A percentile compares a stretch with the other conserved stretches of the same genome.
Conservation (phyloP, 768 basidiomycete genomes). For the Candolleomyces aberdarensis region DNA sequence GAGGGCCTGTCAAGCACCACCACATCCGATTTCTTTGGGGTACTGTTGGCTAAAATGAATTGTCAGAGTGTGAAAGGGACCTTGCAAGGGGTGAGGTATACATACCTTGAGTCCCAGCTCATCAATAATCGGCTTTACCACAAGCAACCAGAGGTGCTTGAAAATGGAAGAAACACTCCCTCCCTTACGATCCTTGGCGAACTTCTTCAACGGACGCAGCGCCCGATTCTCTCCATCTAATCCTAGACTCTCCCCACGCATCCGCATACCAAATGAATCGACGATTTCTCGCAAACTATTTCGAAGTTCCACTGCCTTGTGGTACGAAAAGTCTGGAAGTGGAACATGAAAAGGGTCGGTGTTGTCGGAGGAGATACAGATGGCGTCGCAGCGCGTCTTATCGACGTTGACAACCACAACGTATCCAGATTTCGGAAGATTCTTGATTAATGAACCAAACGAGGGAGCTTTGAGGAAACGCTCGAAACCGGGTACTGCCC, state of each 20-base stretch:
- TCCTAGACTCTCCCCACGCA: no score
- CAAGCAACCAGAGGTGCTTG: not conserved
- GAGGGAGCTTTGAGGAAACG: slow-evolving; percentile 17
- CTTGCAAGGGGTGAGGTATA: no score
- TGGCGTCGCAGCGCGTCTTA: slow-evolving; percentile 5
- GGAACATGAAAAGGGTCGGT: not conserved
- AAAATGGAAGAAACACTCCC: not conserved
- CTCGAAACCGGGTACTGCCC: not conserved
- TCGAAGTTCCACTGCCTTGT: not conserved
- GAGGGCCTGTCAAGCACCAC: slow-evolving; percentile 7
- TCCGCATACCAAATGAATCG: no score
- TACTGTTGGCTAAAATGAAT: not conserved
- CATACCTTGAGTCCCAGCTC: not conserved
- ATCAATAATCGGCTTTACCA: slow-evolving; percentile 1
- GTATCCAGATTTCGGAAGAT: not conserved
- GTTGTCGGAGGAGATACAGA: slow-evolving; percentile 9
- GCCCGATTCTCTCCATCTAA: no score
- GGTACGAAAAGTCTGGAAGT: not conserved
- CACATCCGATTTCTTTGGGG: not conserved
- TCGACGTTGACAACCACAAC: slow-evolving; percentile 6
- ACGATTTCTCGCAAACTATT: not conserved
- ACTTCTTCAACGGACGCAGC: not conserved
- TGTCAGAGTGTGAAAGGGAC: no score
- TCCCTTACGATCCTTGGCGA: no score
- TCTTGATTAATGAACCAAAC: not conserved